Conservation (phyloP, 768 basidiomycete genomes). For the Suillus weaverae region DNA sequence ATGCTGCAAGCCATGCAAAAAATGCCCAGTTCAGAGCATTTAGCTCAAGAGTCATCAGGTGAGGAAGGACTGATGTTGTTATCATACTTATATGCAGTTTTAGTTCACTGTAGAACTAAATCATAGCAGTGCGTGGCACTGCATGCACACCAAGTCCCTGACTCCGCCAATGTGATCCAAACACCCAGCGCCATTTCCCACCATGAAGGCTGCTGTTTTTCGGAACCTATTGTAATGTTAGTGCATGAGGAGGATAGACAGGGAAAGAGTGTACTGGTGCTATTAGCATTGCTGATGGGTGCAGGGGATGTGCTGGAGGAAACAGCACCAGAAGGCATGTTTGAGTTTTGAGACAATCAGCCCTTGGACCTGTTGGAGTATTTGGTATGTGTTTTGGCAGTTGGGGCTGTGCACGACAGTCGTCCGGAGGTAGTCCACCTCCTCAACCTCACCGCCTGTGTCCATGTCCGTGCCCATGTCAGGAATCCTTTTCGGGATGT, state of each 20-base stretch:
- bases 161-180: too few relatives aligned
- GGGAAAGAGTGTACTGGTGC: too few relatives aligned
- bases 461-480: constrained; percentile 37
- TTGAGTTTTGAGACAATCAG: constrained; percentile 55
- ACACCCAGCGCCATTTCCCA: too few relatives aligned
- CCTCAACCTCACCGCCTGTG: constrained; percentile 45
- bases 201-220: too few relatives aligned
- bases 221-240: too few relatives aligned
- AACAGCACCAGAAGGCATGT: constrained; percentile 26
- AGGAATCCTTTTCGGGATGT: constrained; percentile 52
- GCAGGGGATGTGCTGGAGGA: constrained; percentile 45
- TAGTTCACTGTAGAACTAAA: too few relatives aligned
- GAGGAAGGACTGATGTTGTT: too few relatives aligned
- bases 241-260: too few relatives aligned
- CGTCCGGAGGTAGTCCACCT: constrained; percentile 36
- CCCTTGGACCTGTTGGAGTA: constrained; percentile 83
- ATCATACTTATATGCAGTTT: too few relatives aligned
- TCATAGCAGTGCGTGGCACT: too few relatives aligned
- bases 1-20: constrained; percentile 53
- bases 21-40: constrained; percentile 71
- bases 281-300: constrained; percentile 18
- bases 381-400: constrained; percentile 42
- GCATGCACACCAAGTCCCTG: too few relatives aligned
- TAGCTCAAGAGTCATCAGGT: constrained; percentile 37
- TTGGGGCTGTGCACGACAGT: constrained; percentile 34